Conservation (phyloP, 2,329 filamentous ascomycete genomes). For the Talaromyces sp. region DNA sequence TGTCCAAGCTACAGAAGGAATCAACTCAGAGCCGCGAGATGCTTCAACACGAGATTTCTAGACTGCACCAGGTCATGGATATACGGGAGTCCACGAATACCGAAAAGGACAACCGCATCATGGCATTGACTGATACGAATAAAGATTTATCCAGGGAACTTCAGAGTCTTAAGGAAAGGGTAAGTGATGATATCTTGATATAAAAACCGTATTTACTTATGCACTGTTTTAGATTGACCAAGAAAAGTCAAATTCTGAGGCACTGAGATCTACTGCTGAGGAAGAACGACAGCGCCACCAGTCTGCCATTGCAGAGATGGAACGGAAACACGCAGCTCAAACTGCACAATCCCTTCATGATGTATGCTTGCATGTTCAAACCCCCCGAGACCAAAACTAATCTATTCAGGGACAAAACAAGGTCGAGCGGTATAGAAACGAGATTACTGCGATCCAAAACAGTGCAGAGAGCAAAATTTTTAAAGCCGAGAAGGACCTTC, state of each 20-base stretch:
- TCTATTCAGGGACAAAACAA: slow-evolving; percentile 13
- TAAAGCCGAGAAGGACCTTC: slow-evolving; percentile 23
- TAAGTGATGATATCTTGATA: background rate
- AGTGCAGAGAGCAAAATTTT: slow-evolving; percentile 21
- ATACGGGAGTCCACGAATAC: slow-evolving; percentile 5
- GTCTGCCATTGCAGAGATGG: slow-evolving; percentile 17
- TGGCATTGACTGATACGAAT: slow-evolving; percentile 2
- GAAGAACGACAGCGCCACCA: slow-evolving; percentile 18
- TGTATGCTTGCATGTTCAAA: slow-evolving; percentile 16
- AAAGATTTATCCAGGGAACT: slow-evolving; percentile 6
- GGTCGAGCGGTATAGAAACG: slow-evolving; percentile 21
- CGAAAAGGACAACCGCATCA: slow-evolving; percentile 10
- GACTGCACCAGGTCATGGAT: slow-evolving; percentile 14
- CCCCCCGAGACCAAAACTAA: slow-evolving; percentile 1
- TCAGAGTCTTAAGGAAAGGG: slow-evolving; percentile 18
- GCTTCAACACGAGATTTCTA: slow-evolving; percentile 23
- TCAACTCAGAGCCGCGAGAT: slow-evolving; percentile 17
- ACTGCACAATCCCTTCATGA: slow-evolving; percentile 17
- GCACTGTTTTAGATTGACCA: background rate
- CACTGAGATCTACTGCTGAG: slow-evolving; percentile 18
- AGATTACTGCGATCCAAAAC: slow-evolving; percentile 21
- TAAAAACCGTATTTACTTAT: background rate
- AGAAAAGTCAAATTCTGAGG: slow-evolving; percentile 15
- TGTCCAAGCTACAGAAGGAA: slow-evolving; percentile 12
- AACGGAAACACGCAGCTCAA: slow-evolving; percentile 19